These are phyloP conservation scores for Climacium dendroides DNA, from an alignment of 225 moss, liverwort and hornwort species.

Conservation along the genomic window DNA sequence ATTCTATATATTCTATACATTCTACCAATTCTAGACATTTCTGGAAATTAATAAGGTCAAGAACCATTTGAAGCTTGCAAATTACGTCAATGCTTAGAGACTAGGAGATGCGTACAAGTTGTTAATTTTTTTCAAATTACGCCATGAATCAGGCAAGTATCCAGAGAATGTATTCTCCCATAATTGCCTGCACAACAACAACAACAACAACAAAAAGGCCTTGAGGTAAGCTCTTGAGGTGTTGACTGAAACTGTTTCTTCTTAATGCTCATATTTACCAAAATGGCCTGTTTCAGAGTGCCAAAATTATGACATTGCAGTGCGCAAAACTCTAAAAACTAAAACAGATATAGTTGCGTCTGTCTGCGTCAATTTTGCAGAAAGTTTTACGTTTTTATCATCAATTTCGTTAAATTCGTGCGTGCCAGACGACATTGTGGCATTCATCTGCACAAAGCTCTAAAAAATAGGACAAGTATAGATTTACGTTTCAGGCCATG, in stretches of 20 bases:
- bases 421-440: neutral
- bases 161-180: slow-evolving; percentile 12
- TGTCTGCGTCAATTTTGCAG: neutral
- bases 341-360: neutral
- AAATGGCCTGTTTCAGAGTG: neutral
- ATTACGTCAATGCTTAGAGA: neutral
- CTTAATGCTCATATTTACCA: neutral
- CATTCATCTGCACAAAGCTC: neutral
- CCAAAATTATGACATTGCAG: neutral
- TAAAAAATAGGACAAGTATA: neutral
- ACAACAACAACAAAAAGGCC: too few species aligned
- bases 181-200: neutral
- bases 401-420: neutral
- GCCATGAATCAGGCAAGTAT: slow-evolving; percentile 7
- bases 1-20: neutral
- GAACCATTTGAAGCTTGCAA: neutral
- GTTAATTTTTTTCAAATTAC: neutral
- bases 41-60: neutral
- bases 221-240: neutral
- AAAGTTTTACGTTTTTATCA: neutral
- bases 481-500: neutral
- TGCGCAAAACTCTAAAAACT: neutral
- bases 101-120: neutral
- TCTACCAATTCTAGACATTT: neutral
- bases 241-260: neutral